Evolutionary conservation across 2,329 filamentous ascomycete genomes (phyloP).

Genomic region (Trichoderma lentiforme): DNA sequence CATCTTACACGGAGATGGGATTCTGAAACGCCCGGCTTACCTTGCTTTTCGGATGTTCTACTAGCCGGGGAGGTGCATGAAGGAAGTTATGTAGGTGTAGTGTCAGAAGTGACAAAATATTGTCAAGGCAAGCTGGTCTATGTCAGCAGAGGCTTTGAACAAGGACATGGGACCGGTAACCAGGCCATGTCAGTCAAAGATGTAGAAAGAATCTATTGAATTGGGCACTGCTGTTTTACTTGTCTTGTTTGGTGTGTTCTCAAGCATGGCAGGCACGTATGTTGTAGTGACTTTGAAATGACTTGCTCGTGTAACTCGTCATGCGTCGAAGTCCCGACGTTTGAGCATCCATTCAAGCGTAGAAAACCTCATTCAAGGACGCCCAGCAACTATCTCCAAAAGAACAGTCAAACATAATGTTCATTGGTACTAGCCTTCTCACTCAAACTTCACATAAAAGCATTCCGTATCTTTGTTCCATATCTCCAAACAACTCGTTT

Average conservation of each 20-base stretch:
- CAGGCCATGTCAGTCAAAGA: neutral
- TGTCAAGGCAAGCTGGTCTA: neutral
- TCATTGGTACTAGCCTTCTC: neutral
- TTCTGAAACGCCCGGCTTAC: neutral
- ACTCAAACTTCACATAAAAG: neutral
- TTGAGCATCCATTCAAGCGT: neutral
- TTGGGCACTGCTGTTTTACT: neutral
- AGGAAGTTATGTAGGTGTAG: neutral
- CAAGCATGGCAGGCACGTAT: neutral
- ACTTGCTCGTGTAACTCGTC: neutral
- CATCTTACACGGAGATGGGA: neutral
- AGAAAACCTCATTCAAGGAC: neutral
- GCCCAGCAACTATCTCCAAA: neutral
- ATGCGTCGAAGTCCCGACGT: neutral
- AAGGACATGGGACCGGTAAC: neutral
- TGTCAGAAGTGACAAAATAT: neutral
- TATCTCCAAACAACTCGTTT: neutral
- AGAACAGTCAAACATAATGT: no score
- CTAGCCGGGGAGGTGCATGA: neutral
- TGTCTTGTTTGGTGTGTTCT: neutral
- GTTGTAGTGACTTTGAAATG: neutral
- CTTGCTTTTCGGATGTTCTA: neutral
- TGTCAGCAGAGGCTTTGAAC: neutral
- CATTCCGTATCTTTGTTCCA: neutral
- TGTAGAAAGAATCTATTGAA: neutral